Base-by-base conservation (phyloP, 1,139 yeast genomes). In the Hyphopichia pseudoburtonii region DNA sequence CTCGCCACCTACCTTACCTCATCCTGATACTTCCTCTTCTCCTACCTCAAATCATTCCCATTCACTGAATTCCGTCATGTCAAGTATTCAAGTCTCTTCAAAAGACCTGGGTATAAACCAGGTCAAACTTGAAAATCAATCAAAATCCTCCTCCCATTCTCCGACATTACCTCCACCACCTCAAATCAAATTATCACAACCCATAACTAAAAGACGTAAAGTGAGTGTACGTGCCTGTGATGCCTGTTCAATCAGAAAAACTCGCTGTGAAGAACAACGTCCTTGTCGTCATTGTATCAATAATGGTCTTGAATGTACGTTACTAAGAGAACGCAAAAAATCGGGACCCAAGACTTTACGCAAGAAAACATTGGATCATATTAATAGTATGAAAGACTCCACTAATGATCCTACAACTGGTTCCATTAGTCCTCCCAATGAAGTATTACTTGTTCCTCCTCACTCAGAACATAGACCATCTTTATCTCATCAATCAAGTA, bases 201-300 rank as follows among this genome's bases (percentile, higher is more conserved):
- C 29, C 5, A 7, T 10, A 21, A 21, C 17, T 17, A 33, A 29
- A 17, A 59, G 54, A 34, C 41, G 63, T 27, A 55, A 48, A 28
- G 38, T 56, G 2, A 57, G 55, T 17, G 51, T 51, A 2, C 36
- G 67, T 36, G 68, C 76, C 8, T 70, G 76, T 44, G 76, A 70
- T 45, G 75, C 71, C 6, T 70, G 76, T 51, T 68, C 74, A 16
- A 56, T 66, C 15, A 46, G 75, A 26, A 70, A 70, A 47, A 70
- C 69, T 25, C 62, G 62, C 39, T 70, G 76, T 50, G 73, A 67
- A 38, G 54, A 53, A 19, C 46, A 45, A 28, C 56, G 70, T 27
- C 76, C 75, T 1, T 70, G 76, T 50, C 36, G 49, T 25, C 70
- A 65, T 39, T 70, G 76, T 51, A 51, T 60, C 19, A 51, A 63